Percentiles rank a stretch among this genome's conserved stretches.
These are phyloP conservation scores for Nannochloropsis granulata DNA, from an alignment of 108 stramenopile genomes.

Conservation along the genomic window DNA sequence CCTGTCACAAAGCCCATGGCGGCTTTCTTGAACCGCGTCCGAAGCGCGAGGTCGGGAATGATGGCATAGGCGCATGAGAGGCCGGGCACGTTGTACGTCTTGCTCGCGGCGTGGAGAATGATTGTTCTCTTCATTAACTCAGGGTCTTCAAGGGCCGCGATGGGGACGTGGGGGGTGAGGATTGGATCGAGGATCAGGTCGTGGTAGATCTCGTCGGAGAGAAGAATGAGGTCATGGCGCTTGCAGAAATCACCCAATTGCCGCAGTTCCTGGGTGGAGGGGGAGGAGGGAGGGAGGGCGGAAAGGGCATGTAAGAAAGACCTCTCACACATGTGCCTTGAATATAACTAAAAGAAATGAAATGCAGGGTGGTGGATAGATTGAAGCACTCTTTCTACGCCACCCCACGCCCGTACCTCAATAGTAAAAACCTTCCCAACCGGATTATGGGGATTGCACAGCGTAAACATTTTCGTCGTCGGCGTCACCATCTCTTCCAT, in stretches of 20 bases:
- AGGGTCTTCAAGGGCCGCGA: conserved; percentile 7
- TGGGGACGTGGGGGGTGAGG: neutral
- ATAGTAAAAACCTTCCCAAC: conserved; percentile 14
- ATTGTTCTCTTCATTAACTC: conserved; percentile 13
- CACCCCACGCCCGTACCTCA: neutral
- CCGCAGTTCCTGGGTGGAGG: neutral
- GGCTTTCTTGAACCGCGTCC: conserved; percentile 1
- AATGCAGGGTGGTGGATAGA: too few relatives aligned
- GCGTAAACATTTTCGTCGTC: neutral
- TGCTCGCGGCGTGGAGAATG: conserved; percentile 16
- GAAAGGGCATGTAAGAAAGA: too few relatives aligned
- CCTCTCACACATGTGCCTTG: too few relatives aligned
- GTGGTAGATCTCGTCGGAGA: conserved; percentile 20
- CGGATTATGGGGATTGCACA: conserved; percentile 24
- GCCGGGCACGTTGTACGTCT: conserved; percentile 24
- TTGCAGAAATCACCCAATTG: conserved; percentile 16
- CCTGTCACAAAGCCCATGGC: neutral
- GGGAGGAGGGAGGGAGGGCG: neutral
- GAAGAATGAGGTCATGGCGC: conserved; percentile 10
- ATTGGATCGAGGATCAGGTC: conserved; percentile 15
- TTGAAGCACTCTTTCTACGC: too few relatives aligned
- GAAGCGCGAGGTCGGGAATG: conserved; percentile 7
- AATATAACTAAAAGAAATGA: too few relatives aligned
- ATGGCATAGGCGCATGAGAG: conserved; percentile 23
- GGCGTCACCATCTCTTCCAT: neutral